Base-by-base conservation (phyloP, 352 stramenopile species). In the Pythium brachiatum region DNA sequence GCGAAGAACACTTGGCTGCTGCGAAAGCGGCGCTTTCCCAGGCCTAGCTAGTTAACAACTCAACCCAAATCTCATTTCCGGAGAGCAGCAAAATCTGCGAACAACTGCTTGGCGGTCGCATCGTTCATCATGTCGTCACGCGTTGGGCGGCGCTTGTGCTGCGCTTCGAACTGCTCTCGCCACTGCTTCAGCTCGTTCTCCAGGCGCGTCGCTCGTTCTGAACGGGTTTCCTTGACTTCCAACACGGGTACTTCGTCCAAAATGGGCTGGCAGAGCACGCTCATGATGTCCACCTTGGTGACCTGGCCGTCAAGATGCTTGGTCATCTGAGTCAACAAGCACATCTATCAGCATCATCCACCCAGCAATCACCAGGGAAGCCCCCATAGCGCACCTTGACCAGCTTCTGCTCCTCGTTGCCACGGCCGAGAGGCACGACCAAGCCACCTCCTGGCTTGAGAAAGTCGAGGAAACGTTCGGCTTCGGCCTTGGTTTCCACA, bases 251-350 rank as follows among this genome's bases (percentile, higher is more conserved):
- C 62, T 18, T 61, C 71, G 61, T 90, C 75, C 13, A 94, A 65
- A 63, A 95, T 88, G 1, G 86, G 86, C 56, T 95, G 86, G 23
- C 86, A 95, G 25, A 95, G 68, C 41, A 95, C 86, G 57, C 81
- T 92, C 84, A 95, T 94, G 43, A 95, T 60, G 48, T 91, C 84
- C 6, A 74, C 57, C 47, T 91, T 93, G 23, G 76, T 68, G 7
- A 90, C 74, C 7, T 72, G 72, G 23, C 81, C 81, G 54, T 89
- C 66, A 9, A 26, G 32, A 56, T 73, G 62, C 62, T 92, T 94
- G 25, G 74, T 86, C 85, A 94, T 91, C 81, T 69, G n/a, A 83
- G 36, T 38, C 18, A 52, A 39, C n/a, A 26, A 26, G 6, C 6
- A 4, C 3, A 13, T 23, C 8, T n/a, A 20, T 51, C 20, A 31